These are phyloP conservation scores for Nicotiana tomentosiformis DNA, from an alignment of 257 asterid species.

Conservation along the genomic window DNA sequence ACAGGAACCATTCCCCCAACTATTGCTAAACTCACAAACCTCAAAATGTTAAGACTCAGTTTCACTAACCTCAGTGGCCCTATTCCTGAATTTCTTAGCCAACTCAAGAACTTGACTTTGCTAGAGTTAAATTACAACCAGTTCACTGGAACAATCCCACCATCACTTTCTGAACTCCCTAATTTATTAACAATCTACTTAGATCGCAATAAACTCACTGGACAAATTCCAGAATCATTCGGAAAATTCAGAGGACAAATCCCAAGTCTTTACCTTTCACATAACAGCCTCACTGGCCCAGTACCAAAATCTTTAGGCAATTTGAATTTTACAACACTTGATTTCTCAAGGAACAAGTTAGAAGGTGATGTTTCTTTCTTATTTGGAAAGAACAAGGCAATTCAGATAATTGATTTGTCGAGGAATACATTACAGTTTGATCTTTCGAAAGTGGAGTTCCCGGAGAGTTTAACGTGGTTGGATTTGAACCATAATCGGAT, in stretches of 20 bases:
- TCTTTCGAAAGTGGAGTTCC: slow-evolving; percentile 30
- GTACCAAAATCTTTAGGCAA: slow-evolving; percentile 26
- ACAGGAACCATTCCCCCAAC: slow-evolving; percentile 43
- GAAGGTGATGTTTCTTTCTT: slow-evolving; percentile 43
- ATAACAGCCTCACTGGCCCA: slow-evolving; percentile 35
- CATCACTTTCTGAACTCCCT: slow-evolving; percentile 27
- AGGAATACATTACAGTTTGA: slow-evolving; percentile 40
- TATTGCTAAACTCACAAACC: slow-evolving; percentile 31
- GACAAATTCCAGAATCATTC: slow-evolving; percentile 50
- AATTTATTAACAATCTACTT: slow-evolving; percentile 26
- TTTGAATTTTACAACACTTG: slow-evolving; percentile 18
- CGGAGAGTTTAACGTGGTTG: slow-evolving; percentile 22
- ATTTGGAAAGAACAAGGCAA: slow-evolving; percentile 38
- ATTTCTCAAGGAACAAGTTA: slow-evolving; percentile 36
- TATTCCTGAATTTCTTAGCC: slow-evolving; percentile 36
- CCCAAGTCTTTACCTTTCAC: slow-evolving; percentile 27
- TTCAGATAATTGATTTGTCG: slow-evolving; percentile 18
- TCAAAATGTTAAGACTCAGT: slow-evolving; percentile 27
- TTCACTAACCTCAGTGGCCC: slow-evolving; percentile 47
- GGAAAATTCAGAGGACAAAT: slow-evolving; percentile 20
- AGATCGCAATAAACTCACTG: slow-evolving; percentile 51
- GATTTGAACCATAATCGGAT: slow-evolving; percentile 44
- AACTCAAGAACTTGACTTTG: slow-evolving; percentile 28
- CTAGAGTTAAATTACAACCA: slow-evolving; percentile 44
- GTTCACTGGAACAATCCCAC: slow-evolving; percentile 42